phyloP scores from a whole-genome alignment of 2,329 filamentous ascomycete genomes.

The Zasmidium angulare region DNA sequence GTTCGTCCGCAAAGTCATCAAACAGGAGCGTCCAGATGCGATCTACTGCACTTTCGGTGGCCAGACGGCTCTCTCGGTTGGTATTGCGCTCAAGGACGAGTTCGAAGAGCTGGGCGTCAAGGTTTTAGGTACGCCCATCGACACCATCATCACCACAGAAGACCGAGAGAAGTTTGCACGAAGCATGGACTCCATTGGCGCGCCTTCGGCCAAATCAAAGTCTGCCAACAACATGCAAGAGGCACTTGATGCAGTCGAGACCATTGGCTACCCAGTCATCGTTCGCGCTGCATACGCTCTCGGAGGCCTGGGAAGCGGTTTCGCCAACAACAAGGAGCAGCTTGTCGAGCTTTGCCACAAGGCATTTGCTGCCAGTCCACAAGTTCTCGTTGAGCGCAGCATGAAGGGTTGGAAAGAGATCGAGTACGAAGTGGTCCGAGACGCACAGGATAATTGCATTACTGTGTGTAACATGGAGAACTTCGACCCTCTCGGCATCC shows the following conservation, averaged over 20 bases:
- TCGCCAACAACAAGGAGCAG: slow-evolving; percentile 83
- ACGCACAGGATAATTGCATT: slow-evolving; percentile 95
- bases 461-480: slow-evolving; percentile 99
- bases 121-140: slow-evolving; percentile 93
- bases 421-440: slow-evolving; percentile 96
- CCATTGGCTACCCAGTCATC: slow-evolving; percentile 95
- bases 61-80: slow-evolving; percentile 93
- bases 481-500: slow-evolving; percentile 96
- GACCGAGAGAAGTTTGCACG: slow-evolving; percentile 96
- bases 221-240: slow-evolving; percentile 88
- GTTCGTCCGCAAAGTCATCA: slow-evolving; percentile 95
- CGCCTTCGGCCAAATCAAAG: slow-evolving; percentile 96
- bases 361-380: slow-evolving; percentile 90
- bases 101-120: slow-evolving; percentile 89
- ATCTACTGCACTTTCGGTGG: slow-evolving; percentile 98
- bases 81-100: slow-evolving; percentile 96
- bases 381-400: slow-evolving; percentile 93
- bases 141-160: slow-evolving; percentile 98
- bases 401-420: slow-evolving; percentile 99
- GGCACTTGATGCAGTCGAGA: slow-evolving; percentile 81
- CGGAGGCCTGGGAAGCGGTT: slow-evolving; percentile 91
- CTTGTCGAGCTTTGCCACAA: slow-evolving; percentile 87
- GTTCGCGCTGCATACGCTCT: slow-evolving; percentile 94
- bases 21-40: slow-evolving; percentile 89
- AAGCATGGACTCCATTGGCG: slow-evolving; percentile 97